Percentiles rank a stretch among this genome's conserved stretches.
Conservation (phyloP, 2,329 filamentous ascomycete species). For the Leptographium wingfieldii region DNA sequence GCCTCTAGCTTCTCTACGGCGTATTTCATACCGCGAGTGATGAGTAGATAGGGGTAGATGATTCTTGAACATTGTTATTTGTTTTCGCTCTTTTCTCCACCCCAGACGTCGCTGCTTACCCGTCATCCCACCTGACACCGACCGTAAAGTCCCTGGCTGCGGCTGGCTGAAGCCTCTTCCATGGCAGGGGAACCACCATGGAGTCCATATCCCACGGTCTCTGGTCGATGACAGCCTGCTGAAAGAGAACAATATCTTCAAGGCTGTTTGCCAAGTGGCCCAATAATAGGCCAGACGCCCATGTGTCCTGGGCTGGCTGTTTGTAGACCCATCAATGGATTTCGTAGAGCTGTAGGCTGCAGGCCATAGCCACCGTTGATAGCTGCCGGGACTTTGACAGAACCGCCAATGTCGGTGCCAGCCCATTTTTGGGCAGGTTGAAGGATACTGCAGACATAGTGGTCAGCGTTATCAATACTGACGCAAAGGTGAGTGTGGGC, state of each 20-base stretch:
- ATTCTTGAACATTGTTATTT: neutral
- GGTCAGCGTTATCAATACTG: neutral
- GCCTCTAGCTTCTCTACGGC: neutral
- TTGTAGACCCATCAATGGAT: conserved; percentile 46
- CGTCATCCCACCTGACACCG: neutral
- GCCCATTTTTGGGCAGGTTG: neutral
- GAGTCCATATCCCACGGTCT: conserved; percentile 56
- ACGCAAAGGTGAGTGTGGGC: too few relatives aligned
- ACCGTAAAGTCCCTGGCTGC: neutral
- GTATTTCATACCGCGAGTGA: neutral
- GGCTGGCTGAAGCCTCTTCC: neutral
- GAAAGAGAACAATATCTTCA: conserved; percentile 36
- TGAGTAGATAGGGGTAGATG: neutral
- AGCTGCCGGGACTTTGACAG: conserved; percentile 16
- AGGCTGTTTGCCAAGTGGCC: conserved; percentile 50
- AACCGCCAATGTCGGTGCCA: conserved; percentile 20
- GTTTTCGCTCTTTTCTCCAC: too few relatives aligned
- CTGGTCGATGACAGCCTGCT: conserved; percentile 40
- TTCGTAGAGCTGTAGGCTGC: conserved; percentile 18
- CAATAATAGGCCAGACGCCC: conserved; percentile 38
- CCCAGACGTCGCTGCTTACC: neutral
- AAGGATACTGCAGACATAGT: neutral
- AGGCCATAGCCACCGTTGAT: conserved; percentile 19
- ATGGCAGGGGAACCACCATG: conserved; percentile 52
- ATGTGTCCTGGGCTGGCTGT: neutral